These are phyloP conservation scores for Saccharomycopsis capsularis DNA, from an alignment of 805 yeast genomes.

Conservation along the genomic window DNA sequence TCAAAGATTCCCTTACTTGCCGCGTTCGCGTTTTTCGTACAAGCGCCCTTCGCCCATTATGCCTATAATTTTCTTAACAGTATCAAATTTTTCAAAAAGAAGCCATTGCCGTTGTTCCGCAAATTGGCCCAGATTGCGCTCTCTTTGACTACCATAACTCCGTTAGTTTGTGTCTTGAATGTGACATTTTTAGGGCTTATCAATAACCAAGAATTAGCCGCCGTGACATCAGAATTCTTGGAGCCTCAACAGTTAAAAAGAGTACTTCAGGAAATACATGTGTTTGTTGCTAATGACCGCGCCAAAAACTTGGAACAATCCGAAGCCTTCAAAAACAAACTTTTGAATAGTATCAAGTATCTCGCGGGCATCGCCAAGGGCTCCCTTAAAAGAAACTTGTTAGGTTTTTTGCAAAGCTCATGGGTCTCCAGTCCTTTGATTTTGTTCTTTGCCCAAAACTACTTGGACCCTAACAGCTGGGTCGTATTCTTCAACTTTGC, in stretches of 20 bases:
- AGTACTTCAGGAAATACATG: conserved; percentile 10
- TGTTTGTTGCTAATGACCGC: conserved; percentile 15
- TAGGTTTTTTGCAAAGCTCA: conserved; percentile 43
- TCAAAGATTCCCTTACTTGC: conserved; percentile 47
- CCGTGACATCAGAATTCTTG: neutral
- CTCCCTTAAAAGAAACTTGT: conserved; percentile 38
- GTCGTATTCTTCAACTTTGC: conserved; percentile 53
- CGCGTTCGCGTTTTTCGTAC: conserved; percentile 45
- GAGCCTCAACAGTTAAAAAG: neutral
- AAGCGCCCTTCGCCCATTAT: conserved; percentile 54
- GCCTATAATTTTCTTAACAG: conserved; percentile 41
- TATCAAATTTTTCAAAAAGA: conserved; percentile 27
- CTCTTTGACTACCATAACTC: conserved; percentile 50
- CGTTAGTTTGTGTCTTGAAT: conserved; percentile 41
- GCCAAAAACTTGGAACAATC: neutral
- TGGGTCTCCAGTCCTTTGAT: conserved; percentile 48
- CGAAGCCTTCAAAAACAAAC: neutral
- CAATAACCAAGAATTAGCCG: conserved; percentile 27
- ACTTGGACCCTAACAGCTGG: conserved; percentile 54
- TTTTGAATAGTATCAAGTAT: neutral
- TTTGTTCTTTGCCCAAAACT: conserved; percentile 49
- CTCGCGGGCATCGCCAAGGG: conserved; percentile 22
- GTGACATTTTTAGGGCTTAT: conserved; percentile 48
- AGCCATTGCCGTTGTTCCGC: conserved; percentile 34
- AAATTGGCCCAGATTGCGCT: conserved; percentile 45